Evolutionary conservation across 208 protist genomes (phyloP).

Genomic region (Leishmania turanica): DNA sequence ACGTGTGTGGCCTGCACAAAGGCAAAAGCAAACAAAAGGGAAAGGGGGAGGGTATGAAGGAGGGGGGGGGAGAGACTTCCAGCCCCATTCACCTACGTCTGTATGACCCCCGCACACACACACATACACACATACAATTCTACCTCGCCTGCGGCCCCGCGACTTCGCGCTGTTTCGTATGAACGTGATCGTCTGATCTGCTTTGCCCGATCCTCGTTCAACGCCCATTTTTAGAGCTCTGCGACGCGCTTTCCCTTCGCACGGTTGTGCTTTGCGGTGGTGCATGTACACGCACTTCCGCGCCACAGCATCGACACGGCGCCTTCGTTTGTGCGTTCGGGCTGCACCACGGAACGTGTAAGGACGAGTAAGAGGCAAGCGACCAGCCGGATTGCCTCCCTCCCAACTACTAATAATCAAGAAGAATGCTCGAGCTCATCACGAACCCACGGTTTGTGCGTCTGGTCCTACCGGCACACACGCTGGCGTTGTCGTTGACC

Average conservation of each 20-base stretch:
- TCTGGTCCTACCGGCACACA: neutral
- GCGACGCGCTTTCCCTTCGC: neutral
- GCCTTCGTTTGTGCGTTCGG: neutral
- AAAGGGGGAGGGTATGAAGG: neutral
- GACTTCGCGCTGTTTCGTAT: neutral
- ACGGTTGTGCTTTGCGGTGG: neutral
- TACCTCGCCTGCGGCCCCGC: neutral
- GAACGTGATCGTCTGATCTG: neutral
- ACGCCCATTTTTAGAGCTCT: neutral
- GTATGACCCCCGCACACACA: neutral
- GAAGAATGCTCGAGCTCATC: neutral
- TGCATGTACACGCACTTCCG: neutral
- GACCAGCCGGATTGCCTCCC: neutral
- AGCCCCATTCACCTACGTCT: neutral
- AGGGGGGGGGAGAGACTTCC: neutral
- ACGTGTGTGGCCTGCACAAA: neutral
- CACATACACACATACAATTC: too few species aligned
- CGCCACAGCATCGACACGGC: neutral
- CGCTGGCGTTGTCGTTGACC: neutral
- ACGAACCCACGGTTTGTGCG: neutral
- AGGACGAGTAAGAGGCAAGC: neutral
- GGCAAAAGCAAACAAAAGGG: neutral
- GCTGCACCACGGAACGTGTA: neutral
- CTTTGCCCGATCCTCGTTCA: neutral
- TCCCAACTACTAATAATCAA: neutral